These are phyloP conservation scores for Lanzia echinophila DNA, from an alignment of 2,329 filamentous ascomycete species.

Conservation along the genomic window DNA sequence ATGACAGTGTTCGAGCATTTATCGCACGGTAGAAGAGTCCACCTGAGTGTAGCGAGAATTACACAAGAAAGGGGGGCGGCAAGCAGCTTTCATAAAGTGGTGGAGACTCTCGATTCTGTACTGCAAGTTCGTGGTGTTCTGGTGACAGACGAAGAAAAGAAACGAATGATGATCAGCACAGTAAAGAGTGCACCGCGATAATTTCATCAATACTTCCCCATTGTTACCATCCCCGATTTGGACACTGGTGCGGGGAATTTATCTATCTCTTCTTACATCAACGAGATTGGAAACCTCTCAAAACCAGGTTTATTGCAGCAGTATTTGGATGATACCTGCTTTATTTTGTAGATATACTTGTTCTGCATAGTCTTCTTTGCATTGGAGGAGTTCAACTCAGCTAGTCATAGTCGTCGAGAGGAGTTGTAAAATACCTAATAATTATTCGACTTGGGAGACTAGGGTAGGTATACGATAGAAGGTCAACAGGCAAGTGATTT, in stretches of 20 bases:
- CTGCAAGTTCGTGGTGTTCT: slow-evolving; percentile 60
- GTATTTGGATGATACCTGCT: slow-evolving; percentile 8
- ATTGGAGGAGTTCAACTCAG: background rate
- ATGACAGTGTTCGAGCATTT: slow-evolving; percentile 55
- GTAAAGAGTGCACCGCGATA: slow-evolving; percentile 29
- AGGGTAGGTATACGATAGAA: background rate
- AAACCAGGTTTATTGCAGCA: slow-evolving; percentile 1
- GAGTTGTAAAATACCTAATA: slow-evolving; percentile 8
- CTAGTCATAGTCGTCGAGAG: background rate
- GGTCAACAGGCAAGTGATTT: background rate
- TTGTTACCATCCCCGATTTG: background rate
- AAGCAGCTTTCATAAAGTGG: slow-evolving; percentile 77
- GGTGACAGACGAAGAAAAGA: slow-evolving; percentile 59
- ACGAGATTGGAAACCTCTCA: slow-evolving; percentile 1
- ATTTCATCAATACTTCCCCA: background rate
- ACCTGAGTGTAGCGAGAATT: slow-evolving; percentile 75
- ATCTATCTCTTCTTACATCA: background rate
- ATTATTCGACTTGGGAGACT: background rate
- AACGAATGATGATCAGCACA: slow-evolving; percentile 68
- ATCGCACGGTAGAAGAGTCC: slow-evolving; percentile 71
- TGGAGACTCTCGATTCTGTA: slow-evolving; percentile 66
- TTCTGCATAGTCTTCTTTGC: slow-evolving; percentile 7
- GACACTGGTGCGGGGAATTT: background rate
- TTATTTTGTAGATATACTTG: slow-evolving; percentile 12
- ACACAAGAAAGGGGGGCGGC: slow-evolving; percentile 89